Evolutionary conservation across 345 rosid species (phyloP).

Genomic region (Sisymbrium irio): DNA sequence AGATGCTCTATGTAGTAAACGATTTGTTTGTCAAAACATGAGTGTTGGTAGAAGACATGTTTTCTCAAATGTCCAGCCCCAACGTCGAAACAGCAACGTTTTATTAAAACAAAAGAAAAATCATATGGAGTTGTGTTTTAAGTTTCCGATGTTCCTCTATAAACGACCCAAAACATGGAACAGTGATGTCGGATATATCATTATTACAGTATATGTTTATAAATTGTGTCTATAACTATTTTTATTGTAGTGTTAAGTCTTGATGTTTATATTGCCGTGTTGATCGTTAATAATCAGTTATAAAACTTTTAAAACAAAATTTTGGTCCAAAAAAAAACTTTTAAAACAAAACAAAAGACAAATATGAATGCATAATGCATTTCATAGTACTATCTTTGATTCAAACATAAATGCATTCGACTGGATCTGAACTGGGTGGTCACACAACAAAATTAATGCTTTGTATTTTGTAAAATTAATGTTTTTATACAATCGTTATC

Average conservation of each 20-base stretch:
- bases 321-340: no score
- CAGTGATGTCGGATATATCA: slow-evolving; percentile 8
- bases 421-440: not conserved
- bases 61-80: slow-evolving; percentile 5
- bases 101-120: not conserved
- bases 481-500: not conserved
- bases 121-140: not conserved
- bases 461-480: not conserved
- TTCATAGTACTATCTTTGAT: not conserved
- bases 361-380: not conserved
- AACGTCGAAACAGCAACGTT: not conserved
- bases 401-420: not conserved
- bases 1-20: slow-evolving; percentile 5
- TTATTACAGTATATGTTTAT: not conserved
- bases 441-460: not conserved
- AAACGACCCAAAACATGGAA: slow-evolving; percentile 16
- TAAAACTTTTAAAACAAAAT: no score
- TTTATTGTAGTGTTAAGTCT: not conserved
- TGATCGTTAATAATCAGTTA: not conserved
- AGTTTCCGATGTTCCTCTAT: not conserved
- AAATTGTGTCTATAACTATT: not conserved
- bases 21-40: slow-evolving; percentile 15
- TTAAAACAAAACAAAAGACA: not conserved
- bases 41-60: slow-evolving; percentile 8
- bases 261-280: not conserved